Evolutionary conservation across 805 yeast genomes (phyloP), one percentile per base, ranked within the genome.

Genomic region (Kuraishia ogatae): DNA sequence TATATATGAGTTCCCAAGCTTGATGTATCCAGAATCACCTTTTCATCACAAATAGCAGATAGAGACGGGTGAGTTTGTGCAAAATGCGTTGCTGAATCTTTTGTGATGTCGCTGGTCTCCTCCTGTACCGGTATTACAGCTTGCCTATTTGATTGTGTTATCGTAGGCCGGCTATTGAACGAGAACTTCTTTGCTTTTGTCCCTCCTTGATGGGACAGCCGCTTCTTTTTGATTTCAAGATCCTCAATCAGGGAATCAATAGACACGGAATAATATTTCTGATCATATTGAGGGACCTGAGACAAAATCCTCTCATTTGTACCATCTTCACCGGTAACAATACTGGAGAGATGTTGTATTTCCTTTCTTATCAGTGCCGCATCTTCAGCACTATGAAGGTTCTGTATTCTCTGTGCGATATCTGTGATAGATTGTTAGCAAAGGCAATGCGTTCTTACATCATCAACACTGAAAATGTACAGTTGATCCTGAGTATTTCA

Each of bases 211-310:
- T 56, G 23, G 5, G 55, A 52, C 28, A 59, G 57, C 5, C 47
- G 39, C 21, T 58, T 55, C 43, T 57, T 63, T 35, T 54, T 58
- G 22, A 56, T 58, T 54, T 66, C 69, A 20, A 64, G 53, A 21
- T 52, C 28, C 13, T 60, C 52, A 0, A 59, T 58, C 50, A 66
- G 54, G 22, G 52, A 20, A 46, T 63, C 64, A 22, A 66, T 56
- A 2, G 58, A 17, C 6, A 39, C 52, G 3, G 64, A 52, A 39
- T 61, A 62, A 7, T 50, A 55, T 51, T 62, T 67, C 50, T 65
- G 57, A 29, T 67, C 66, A 54, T 60, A 68, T 19, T 58, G 20
- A 1, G 71, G 65, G 2, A 66, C 54, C n/a, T 50, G 51, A 17
- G 56, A 28, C 4, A 22, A 29, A 49, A 39, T 20, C 39, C 53